These are phyloP conservation scores for Diatrype stigma DNA, from an alignment of 2,329 filamentous ascomycete species.

Conservation along the genomic window DNA sequence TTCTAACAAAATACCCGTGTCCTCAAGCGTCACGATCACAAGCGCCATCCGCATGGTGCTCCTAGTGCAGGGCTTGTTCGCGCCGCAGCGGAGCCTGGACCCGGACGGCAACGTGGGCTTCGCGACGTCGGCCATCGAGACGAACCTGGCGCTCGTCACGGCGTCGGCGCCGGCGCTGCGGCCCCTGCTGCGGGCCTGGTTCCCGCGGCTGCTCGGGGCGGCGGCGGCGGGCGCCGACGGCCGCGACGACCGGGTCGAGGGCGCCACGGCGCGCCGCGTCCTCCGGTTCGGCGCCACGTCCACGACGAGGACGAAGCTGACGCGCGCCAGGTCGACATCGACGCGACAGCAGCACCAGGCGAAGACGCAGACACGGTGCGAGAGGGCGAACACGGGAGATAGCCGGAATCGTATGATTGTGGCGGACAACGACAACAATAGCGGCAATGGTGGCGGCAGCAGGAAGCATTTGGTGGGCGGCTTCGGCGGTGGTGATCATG, in stretches of 20 bases:
- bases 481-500: not conserved
- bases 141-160: constrained; percentile 38
- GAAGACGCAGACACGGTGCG: constrained; percentile 8
- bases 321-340: constrained; percentile 11
- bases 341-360: too few relatives aligned
- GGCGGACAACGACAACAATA: not conserved
- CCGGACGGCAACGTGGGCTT: constrained; percentile 30
- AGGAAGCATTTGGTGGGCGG: not conserved
- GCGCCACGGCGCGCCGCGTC: constrained; percentile 9
- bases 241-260: constrained; percentile 15
- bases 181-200: constrained; percentile 34
- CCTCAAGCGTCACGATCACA: constrained; percentile 29
- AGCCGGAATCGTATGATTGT: not conserved
- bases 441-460: too few relatives aligned
- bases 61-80: constrained; percentile 29
- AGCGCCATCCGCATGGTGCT: constrained; percentile 30
- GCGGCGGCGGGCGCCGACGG: constrained; percentile 1
- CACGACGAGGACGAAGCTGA: constrained; percentile 9
- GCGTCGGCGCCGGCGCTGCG: constrained; percentile 37
- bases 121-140: constrained; percentile 34
- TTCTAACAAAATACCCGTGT: too few relatives aligned
- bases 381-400: constrained; percentile 9
- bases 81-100: constrained; percentile 17
- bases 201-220: constrained; percentile 22
- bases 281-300: constrained; percentile 4